Evolutionary conservation across 306 rosid genomes (phyloP).

Genomic region (Pyrus bretschneideri): DNA sequence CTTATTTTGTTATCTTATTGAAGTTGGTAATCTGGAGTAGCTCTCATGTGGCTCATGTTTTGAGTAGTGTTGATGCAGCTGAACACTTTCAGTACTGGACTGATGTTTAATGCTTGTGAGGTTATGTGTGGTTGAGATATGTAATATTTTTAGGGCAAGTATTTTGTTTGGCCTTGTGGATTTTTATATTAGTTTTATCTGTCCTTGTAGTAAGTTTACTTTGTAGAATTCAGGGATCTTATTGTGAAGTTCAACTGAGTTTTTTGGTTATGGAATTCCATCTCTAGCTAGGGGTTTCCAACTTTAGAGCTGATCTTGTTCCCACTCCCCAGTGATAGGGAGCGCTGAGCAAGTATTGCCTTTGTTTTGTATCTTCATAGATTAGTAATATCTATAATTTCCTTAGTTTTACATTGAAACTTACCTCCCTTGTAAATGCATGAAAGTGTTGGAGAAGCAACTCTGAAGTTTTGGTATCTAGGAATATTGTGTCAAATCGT

Average conservation of each 20-base stretch:
- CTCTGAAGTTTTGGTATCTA: neutral
- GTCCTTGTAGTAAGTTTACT: neutral
- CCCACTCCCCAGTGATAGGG: neutral
- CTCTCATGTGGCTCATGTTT: neutral
- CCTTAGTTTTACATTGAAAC: neutral
- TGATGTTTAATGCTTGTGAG: neutral
- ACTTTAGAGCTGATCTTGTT: neutral
- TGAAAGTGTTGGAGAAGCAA: neutral
- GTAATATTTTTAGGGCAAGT: neutral
- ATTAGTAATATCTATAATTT: neutral
- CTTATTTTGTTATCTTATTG: constrained; percentile 2
- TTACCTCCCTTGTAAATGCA: neutral
- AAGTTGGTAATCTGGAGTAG: neutral
- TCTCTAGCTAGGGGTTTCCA: neutral
- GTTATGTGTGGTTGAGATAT: neutral
- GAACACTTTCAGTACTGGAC: neutral
- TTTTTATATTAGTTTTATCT: neutral
- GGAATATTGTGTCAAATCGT: neutral
- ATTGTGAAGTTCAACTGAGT: neutral
- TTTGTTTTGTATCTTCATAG: neutral
- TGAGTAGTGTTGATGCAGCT: neutral
- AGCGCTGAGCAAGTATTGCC: neutral
- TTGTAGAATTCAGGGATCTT: neutral
- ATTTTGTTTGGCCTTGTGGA: constrained; percentile 6
- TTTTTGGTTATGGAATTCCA: neutral